Evolutionary conservation across 192 early-diverging fungal genomes (phyloP).

Genomic region (Coemansia sp.): DNA sequence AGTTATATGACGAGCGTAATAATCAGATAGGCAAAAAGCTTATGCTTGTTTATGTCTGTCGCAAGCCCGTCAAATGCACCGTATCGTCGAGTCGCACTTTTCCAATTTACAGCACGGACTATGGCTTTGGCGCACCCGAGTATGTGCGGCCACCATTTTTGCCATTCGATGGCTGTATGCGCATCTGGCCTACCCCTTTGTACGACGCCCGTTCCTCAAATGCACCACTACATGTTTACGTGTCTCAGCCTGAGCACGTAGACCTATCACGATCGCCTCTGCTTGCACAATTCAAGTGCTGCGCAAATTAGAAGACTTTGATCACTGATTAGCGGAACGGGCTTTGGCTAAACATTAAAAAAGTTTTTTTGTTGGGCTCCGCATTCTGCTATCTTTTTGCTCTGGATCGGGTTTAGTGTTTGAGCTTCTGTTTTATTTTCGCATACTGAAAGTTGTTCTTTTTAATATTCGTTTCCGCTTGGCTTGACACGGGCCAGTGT

Average conservation of each 20-base stretch:
- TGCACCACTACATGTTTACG: constrained; percentile 37
- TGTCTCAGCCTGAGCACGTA: constrained; percentile 43
- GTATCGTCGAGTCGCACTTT: constrained; percentile 46
- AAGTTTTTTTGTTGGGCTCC: background rate
- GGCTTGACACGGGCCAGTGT: background rate
- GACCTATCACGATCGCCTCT: constrained; percentile 36
- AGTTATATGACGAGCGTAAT: constrained; percentile 18
- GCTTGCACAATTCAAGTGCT: constrained; percentile 18
- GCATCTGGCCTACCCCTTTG: constrained; percentile 46
- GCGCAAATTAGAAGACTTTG: background rate
- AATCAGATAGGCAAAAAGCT: constrained; percentile 10
- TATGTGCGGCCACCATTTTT: constrained; percentile 47
- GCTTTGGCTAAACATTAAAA: background rate
- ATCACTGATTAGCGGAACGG: background rate
- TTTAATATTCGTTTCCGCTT: background rate
- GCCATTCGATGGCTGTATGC: constrained; percentile 49
- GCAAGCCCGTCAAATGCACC: constrained; percentile 30
- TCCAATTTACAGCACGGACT: constrained; percentile 47
- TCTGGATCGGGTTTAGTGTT: constrained; percentile 2
- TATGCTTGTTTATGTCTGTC: constrained; percentile 40
- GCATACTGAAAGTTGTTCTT: background rate
- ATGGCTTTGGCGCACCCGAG: constrained; percentile 42
- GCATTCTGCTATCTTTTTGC: background rate
- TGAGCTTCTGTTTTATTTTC: background rate
- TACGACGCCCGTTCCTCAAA: background rate